phyloP scores from a whole-genome alignment of 2,329 filamentous ascomycete genomes.

The Bimuria novae-zelandiae region DNA sequence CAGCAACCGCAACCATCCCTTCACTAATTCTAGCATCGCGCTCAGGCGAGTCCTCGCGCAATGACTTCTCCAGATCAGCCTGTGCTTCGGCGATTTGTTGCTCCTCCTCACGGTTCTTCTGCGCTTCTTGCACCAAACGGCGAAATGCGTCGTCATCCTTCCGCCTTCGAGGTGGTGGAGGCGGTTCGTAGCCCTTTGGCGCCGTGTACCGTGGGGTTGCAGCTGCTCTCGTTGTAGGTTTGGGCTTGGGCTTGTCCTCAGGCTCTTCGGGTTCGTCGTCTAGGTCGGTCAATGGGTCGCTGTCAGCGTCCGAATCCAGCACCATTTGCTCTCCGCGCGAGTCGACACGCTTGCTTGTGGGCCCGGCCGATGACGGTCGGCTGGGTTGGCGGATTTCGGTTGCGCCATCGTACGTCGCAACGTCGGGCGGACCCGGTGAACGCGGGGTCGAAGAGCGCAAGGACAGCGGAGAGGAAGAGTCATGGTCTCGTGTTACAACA shows the following conservation, averaged over 20 bases:
- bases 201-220: slow-evolving; percentile 11
- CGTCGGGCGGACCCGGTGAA: slow-evolving; percentile 6
- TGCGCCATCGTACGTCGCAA: slow-evolving; percentile 2
- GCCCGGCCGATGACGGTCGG: slow-evolving; percentile 33
- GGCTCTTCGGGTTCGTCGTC: slow-evolving; percentile 40
- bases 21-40: slow-evolving; percentile 23
- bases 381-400: slow-evolving; percentile 13
- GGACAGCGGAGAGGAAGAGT: neutral
- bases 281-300: slow-evolving; percentile 56
- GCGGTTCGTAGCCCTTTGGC: slow-evolving; percentile 24
- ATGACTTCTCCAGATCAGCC: slow-evolving; percentile 28
- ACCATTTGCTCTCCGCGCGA: slow-evolving; percentile 59
- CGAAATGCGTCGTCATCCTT: slow-evolving; percentile 25
- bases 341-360: slow-evolving; percentile 55
- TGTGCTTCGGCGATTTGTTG: slow-evolving; percentile 31
- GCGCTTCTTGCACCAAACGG: slow-evolving; percentile 29
- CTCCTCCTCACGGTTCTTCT: slow-evolving; percentile 30
- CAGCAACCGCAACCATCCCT: slow-evolving; percentile 29
- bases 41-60: slow-evolving; percentile 18
- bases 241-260: slow-evolving; percentile 14
- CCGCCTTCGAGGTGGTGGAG: slow-evolving; percentile 24
- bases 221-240: slow-evolving; percentile 6
- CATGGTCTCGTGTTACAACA: neutral
- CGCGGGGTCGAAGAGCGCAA: slow-evolving; percentile 3
- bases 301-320: slow-evolving; percentile 73